Evolutionary conservation across 169 alveolate species (phyloP).

Genomic region (Plasmodium sp.): DNA sequence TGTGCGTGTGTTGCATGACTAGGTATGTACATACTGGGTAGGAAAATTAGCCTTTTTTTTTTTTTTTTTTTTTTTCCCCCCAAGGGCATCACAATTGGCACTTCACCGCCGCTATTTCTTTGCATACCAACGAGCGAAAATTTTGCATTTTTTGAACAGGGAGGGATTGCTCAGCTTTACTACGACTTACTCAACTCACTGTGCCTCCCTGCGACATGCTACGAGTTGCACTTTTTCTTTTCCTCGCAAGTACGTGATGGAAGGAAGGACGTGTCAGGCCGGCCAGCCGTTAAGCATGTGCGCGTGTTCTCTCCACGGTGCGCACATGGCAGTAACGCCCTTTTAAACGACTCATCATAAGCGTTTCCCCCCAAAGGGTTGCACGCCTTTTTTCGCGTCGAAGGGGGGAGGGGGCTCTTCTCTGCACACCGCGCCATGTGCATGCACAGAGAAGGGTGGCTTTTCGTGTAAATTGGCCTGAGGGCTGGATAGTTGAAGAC

Average conservation of each 20-base stretch:
- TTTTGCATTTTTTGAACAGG: not conserved
- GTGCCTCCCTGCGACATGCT: not conserved
- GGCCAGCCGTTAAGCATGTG: not conserved
- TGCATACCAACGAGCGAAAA: not conserved
- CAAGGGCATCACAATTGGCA: not conserved
- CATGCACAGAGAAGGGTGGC: not conserved
- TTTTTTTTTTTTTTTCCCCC: not conserved
- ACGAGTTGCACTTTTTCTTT: not conserved
- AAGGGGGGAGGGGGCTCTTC: not conserved
- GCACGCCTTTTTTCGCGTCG: not conserved
- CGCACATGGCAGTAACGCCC: not conserved
- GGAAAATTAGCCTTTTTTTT: not conserved
- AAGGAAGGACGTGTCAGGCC: not conserved
- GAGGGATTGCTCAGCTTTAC: not conserved
- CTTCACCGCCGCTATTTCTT: not conserved
- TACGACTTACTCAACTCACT: too few relatives aligned
- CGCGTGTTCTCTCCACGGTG: not conserved
- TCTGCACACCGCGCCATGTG: not conserved
- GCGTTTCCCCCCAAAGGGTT: not conserved
- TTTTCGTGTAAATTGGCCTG: not conserved
- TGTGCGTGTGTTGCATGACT: not conserved
- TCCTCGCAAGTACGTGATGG: not conserved
- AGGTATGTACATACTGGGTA: not conserved
- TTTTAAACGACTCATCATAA: not conserved
- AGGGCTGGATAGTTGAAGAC: not conserved